Conservation (phyloP, 2,329 filamentous ascomycete genomes). For the Plectosphaerella cucumerina region DNA sequence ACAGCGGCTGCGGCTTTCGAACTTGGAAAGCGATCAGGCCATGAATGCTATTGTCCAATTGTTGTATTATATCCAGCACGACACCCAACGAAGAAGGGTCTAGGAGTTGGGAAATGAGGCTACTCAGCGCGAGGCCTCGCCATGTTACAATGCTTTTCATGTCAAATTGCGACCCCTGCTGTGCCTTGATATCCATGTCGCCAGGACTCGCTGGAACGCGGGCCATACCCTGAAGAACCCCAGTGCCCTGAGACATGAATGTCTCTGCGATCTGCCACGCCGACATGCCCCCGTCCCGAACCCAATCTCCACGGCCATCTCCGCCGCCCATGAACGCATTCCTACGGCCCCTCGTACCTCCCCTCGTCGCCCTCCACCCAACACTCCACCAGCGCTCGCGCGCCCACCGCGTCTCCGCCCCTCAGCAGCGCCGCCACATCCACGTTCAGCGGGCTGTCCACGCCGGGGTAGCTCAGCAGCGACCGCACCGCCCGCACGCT, state of each 20-base stretch:
- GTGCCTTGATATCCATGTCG: too few relatives aligned
- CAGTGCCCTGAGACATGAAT: not conserved
- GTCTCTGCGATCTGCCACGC: not conserved
- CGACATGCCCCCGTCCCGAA: not conserved
- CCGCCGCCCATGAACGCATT: not conserved
- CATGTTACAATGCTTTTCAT: not conserved
- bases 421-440: constrained; percentile 70
- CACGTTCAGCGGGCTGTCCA: constrained; percentile 73
- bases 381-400: constrained; percentile 66
- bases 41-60: not conserved
- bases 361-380: constrained; percentile 52
- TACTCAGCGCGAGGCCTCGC: not conserved
- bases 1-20: not conserved
- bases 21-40: too few relatives aligned
- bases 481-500: constrained; percentile 70
- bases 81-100: not conserved
- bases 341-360: constrained; percentile 40
- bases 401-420: constrained; percentile 63
- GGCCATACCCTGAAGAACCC: not conserved
- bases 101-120: not conserved
- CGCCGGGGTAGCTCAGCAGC: constrained; percentile 63
- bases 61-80: not conserved
- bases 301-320: not conserved
- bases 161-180: too few relatives aligned
- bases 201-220: too few relatives aligned